Conservation (phyloP, 2,329 filamentous ascomycete species). For the Phaeosphaeria sp. region DNA sequence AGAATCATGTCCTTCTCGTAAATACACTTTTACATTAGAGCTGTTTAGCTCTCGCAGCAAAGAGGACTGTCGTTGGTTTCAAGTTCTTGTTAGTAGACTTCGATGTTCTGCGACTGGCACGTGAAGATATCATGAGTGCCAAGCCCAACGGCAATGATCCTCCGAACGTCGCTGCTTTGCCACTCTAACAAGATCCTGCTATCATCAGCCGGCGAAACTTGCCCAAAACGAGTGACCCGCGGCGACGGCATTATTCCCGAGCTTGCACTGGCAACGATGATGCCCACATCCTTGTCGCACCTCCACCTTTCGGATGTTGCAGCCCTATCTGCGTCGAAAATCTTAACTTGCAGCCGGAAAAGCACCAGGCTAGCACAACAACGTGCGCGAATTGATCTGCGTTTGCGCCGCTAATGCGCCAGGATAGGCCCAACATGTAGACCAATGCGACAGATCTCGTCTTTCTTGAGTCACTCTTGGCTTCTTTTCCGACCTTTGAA, state of each 20-base stretch:
- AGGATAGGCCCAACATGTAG: slow-evolving; percentile 19
- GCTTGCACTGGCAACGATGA: slow-evolving; percentile 3
- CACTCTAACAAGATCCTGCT: background rate
- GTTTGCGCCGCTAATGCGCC: slow-evolving; percentile 15
- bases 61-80: background rate
- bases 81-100: background rate
- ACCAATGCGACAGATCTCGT: slow-evolving; percentile 11
- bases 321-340: slow-evolving; percentile 19
- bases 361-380: slow-evolving; percentile 30
- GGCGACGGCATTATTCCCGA: slow-evolving; percentile 1
- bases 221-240: background rate
- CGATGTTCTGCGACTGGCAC: slow-evolving; percentile 3
- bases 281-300: slow-evolving; percentile 20
- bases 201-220: background rate
- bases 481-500: slow-evolving; percentile 6
- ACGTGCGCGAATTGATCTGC: slow-evolving; percentile 20
- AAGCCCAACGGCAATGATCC: slow-evolving; percentile 4
- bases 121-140: slow-evolving; percentile 11
- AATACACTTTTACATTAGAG: slow-evolving; percentile 17
- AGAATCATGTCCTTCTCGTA: slow-evolving; percentile 1
- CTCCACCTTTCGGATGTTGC: slow-evolving; percentile 32
- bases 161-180: slow-evolving; percentile 6
- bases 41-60: slow-evolving; percentile 14
- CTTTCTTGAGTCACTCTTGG: slow-evolving; percentile 10
- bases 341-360: slow-evolving; percentile 35